These are phyloP conservation scores for Rhizopus stolonifer DNA, from an alignment of 371 early-diverging fungal genomes.

Conservation along the genomic window DNA sequence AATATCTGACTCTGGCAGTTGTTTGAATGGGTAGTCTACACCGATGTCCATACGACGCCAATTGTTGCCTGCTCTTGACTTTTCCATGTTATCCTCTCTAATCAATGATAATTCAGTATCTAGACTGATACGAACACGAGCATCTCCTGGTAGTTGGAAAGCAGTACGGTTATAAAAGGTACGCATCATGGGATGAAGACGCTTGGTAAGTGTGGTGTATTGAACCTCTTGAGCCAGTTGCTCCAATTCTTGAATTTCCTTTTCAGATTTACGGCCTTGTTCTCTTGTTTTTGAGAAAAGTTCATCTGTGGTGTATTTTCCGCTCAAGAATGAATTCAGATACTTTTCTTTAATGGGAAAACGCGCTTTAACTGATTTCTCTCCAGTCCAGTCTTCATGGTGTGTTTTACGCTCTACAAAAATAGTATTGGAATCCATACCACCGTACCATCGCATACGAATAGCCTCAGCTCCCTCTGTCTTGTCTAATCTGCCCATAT, in stretches of 20 bases:
- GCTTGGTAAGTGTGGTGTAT: conserved; percentile 69
- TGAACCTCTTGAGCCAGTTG: conserved; percentile 87
- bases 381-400: conserved; percentile 98
- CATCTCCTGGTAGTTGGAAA: conserved; percentile 99
- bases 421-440: conserved; percentile 79
- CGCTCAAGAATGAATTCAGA: conserved; percentile 84
- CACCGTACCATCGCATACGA: conserved; percentile 97
- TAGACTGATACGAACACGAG: conserved; percentile 96
- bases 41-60: conserved; percentile 97
- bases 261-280: conserved; percentile 76
- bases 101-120: conserved; percentile 98
- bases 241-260: conserved; percentile 79
- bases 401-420: conserved; percentile 99
- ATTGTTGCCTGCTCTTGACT: conserved; percentile 73
- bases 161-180: conserved; percentile 99
- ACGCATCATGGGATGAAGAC: conserved; percentile 88
- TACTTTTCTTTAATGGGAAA: conserved; percentile 96
- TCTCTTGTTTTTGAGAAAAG: conserved; percentile 83
- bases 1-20: conserved; percentile 86
- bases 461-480: conserved; percentile 93
- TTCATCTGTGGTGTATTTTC: conserved; percentile 81
- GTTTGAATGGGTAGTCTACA: conserved; percentile 90
- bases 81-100: conserved; percentile 87
- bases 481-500: conserved; percentile 92
- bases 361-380: conserved; percentile 93